Conservation (phyloP, 2,329 filamentous ascomycete species). For the Colletotrichum orchidophilum region DNA sequence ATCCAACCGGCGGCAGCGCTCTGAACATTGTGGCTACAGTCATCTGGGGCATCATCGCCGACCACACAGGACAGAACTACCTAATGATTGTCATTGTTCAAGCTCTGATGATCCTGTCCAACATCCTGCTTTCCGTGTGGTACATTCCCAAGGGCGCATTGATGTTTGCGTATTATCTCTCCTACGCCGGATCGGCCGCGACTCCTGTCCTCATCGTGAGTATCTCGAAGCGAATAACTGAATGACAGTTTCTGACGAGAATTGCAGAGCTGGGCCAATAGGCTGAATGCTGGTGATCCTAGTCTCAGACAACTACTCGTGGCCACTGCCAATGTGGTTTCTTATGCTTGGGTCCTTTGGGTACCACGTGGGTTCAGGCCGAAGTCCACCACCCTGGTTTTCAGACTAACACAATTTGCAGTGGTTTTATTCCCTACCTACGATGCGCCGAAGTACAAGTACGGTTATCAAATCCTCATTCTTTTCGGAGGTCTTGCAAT, state of each 20-base stretch:
- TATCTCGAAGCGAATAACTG: not conserved
- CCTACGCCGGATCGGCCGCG: conserved; percentile 35
- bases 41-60: conserved; percentile 33
- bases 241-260: not conserved
- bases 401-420: not conserved
- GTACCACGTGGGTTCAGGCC: not conserved
- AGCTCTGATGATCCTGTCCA: conserved; percentile 34
- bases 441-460: conserved; percentile 45
- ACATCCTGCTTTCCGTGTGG: conserved; percentile 37
- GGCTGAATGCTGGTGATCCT: conserved; percentile 14
- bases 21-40: conserved; percentile 33
- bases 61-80: conserved; percentile 36
- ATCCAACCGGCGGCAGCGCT: conserved; percentile 39
- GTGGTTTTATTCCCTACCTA: conserved; percentile 45
- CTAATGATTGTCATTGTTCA: conserved; percentile 28
- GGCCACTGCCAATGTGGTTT: conserved; percentile 15
- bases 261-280: conserved; percentile 15
- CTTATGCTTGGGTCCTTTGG: conserved; percentile 25
- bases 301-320: conserved; percentile 10
- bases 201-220: conserved; percentile 39
- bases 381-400: fast-evolving
- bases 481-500: conserved; percentile 43
- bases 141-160: conserved; percentile 34
- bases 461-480: conserved; percentile 46
- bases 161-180: conserved; percentile 37